phyloP scores from a whole-genome alignment of 768 basidiomycete genomes.

The Hygrocybe coccinea region DNA sequence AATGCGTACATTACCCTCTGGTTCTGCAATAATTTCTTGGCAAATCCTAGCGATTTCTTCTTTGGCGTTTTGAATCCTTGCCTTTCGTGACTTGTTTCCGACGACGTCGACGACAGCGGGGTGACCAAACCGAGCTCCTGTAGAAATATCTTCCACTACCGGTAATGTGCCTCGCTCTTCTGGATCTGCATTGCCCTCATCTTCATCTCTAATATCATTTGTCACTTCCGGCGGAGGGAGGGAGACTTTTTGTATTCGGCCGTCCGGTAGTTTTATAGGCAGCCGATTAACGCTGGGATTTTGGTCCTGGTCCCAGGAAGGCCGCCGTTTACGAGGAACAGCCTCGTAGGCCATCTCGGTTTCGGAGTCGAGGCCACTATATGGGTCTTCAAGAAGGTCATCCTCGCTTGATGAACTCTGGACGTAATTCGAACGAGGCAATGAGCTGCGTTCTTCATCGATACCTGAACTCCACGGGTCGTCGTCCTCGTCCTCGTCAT shows the following conservation, averaged over 20 bases:
- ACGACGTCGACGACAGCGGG: conserved; percentile 72
- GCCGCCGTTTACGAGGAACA: conserved; percentile 47
- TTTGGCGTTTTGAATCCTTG: conserved; percentile 71
- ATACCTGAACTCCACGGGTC: conserved; percentile 44
- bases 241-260: conserved; percentile 58
- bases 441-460: conserved; percentile 26
- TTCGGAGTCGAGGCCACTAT: conserved; percentile 46
- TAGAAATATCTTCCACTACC: conserved; percentile 64
- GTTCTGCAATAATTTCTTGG: conserved; percentile 90
- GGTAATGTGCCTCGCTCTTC: conserved; percentile 22
- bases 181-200: conserved; percentile 32
- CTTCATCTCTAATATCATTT: conserved; percentile 27
- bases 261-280: conserved; percentile 84
- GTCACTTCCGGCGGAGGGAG: conserved; percentile 12
- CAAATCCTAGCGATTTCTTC: conserved; percentile 93
- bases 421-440: conserved; percentile 27
- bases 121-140: conserved; percentile 85
- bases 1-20: conserved; percentile 91
- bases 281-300: conserved; percentile 55
- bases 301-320: conserved; percentile 44
- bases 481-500: conserved; percentile 47
- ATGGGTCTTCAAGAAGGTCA: conserved; percentile 1
- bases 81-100: conserved; percentile 56
- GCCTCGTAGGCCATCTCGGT: conserved; percentile 74
- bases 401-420: conserved; percentile 12